Evolutionary conservation across 2,329 filamentous ascomycete genomes (phyloP).

Genomic region (Nothophoma quercina): DNA sequence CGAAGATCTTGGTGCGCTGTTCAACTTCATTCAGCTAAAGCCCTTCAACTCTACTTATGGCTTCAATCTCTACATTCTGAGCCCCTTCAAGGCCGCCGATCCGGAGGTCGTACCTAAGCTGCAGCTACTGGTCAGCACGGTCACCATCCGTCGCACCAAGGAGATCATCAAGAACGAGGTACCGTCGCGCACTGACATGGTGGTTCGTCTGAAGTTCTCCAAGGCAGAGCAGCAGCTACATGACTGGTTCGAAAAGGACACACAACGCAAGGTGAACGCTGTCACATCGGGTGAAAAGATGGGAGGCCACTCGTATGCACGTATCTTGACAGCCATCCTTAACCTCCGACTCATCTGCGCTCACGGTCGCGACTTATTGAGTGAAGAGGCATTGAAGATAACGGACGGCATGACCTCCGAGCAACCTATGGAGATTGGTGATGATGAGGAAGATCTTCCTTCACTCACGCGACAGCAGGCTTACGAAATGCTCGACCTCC

Average conservation of each 20-base stretch:
- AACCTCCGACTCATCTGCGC: constrained; percentile 90
- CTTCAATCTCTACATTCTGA: constrained; percentile 81
- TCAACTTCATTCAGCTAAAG: constrained; percentile 82
- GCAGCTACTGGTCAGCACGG: constrained; percentile 89
- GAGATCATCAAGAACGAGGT: constrained; percentile 75
- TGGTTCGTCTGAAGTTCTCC: constrained; percentile 78
- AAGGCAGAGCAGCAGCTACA: constrained; percentile 79
- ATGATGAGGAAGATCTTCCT: constrained; percentile 70
- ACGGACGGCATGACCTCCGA: constrained; percentile 83
- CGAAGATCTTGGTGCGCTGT: constrained; percentile 82
- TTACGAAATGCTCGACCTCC: constrained; percentile 84
- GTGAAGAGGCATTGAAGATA: constrained; percentile 79
- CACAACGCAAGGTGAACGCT: constrained; percentile 78
- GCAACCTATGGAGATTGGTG: constrained; percentile 88
- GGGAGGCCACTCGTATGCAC: constrained; percentile 88
- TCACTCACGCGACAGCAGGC: constrained; percentile 74
- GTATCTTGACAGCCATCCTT: constrained; percentile 90
- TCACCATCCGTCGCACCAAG: constrained; percentile 89
- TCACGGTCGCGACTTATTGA: constrained; percentile 90
- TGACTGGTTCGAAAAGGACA: constrained; percentile 82
- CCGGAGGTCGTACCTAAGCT: constrained; percentile 84
- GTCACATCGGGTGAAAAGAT: constrained; percentile 72
- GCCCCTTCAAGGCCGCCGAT: constrained; percentile 87
- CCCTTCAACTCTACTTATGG: constrained; percentile 81
- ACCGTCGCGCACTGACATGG: constrained; percentile 72